Base-by-base conservation (phyloP, 139 green algal genomes). In the Choricystis sp. region DNA sequence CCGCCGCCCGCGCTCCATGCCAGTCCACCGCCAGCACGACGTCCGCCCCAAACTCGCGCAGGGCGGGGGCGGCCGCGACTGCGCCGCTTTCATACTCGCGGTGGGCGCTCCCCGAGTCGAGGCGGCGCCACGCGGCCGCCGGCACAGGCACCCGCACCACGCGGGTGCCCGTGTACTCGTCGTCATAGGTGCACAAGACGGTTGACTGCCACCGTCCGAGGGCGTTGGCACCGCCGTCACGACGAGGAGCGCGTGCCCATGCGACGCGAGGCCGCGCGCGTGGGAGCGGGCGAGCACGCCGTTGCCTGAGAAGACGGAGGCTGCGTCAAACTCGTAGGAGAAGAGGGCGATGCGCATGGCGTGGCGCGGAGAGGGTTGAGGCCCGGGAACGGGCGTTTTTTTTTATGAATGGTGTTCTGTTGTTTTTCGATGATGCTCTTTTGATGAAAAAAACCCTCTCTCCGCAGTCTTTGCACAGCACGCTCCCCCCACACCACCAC, bases 1-100 rank as follows among this genome's bases (percentile, higher is more conserved):
- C 66, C 0, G 64, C 85, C 0, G 76, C 65, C 0, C 21, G 59
- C 66, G 77, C 62, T 2, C 70, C 66, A 25, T 72, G 73, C 79
- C 79, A 90, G 65, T 91, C 84, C 20, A 91, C 79, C 0, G 64
- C 78, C 19, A 89, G 59, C 5, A 79, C 63, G 16, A 75, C 77
- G 1, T 79, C 48, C 0, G 78, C 65, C 3, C 20, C 20, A 21
- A 20, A 85, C 74, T 29, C 55, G 49, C 27, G 57, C 16, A 9
- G 55, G 40, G 40, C 57, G 2, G 49, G 26, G 0, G 63, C 60
- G n/a, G 24, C 28, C 2, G 81, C n/a, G 25, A 62, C 24, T 0
- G 24, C 67, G 19, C 65, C 72, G 0, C 57, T 56, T 2, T 71
- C 81, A 73, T 78, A 86, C 56, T 79, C 79, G 9, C 68, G 49